Evolutionary conservation across 805 yeast species (phyloP).

Genomic region (Hanseniaspora lindneri): DNA sequence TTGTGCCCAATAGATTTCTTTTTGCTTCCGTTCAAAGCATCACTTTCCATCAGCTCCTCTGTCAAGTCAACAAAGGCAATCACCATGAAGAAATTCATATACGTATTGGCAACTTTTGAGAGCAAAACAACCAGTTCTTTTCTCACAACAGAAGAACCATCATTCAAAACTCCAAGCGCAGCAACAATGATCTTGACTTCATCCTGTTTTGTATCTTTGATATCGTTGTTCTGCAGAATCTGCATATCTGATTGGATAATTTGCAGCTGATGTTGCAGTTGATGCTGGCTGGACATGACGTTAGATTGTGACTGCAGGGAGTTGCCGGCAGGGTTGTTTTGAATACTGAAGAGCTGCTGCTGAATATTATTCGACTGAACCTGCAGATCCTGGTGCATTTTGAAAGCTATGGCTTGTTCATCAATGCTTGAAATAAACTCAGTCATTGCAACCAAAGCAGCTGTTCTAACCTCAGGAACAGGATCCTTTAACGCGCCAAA

Average conservation of each 20-base stretch:
- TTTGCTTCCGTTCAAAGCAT: constrained; percentile 31
- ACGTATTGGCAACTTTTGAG: constrained; percentile 58
- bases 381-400: constrained; percentile 28
- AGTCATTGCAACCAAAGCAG: constrained; percentile 62
- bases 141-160: constrained; percentile 82
- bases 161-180: constrained; percentile 57
- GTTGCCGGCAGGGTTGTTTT: constrained; percentile 22
- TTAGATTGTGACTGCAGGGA: constrained; percentile 26
- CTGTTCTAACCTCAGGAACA: constrained; percentile 87
- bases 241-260: constrained; percentile 24
- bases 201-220: constrained; percentile 45
- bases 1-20: constrained; percentile 72
- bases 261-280: constrained; percentile 27
- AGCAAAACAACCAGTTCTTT: constrained; percentile 71
- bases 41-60: constrained; percentile 47
- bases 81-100: constrained; percentile 64
- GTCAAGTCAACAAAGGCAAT: constrained; percentile 77
- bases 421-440: constrained; percentile 45
- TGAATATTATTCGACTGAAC: constrained; percentile 23
- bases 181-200: constrained; percentile 61
- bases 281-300: constrained; percentile 24
- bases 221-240: constrained; percentile 26
- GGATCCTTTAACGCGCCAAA: constrained; percentile 63
- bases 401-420: constrained; percentile 29
- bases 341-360: constrained; percentile 27